Conservation (phyloP, 176 grass and related monocot genomes). For the Echinochloa phyllopogon region DNA sequence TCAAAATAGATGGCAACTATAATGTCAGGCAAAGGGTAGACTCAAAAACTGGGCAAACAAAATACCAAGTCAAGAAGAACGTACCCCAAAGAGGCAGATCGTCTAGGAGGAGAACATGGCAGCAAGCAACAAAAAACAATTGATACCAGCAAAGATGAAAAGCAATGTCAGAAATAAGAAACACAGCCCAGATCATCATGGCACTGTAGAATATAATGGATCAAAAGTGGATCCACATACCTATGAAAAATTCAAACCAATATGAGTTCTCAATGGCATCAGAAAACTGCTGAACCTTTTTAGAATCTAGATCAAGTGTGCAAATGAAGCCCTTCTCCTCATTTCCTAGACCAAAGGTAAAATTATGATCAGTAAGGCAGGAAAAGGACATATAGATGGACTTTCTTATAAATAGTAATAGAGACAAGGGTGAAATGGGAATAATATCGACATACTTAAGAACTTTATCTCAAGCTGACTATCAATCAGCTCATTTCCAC, state of each 20-base stretch:
- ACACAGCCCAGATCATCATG: conserved; percentile 21
- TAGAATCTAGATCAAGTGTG: conserved; percentile 71
- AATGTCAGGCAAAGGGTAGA: conserved; percentile 21
- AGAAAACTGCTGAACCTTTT: conserved; percentile 80
- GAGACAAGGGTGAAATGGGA: conserved; percentile 43
- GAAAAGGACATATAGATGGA: not conserved
- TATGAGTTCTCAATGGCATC: conserved; percentile 92
- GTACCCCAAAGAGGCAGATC: conserved; percentile 98
- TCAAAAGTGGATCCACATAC: conserved; percentile 53
- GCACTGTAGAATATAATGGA: conserved; percentile 3
- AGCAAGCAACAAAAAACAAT: conserved; percentile 38
- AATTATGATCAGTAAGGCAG: conserved; percentile 34
- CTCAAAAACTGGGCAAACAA: conserved; percentile 3
- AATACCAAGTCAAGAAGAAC: conserved; percentile 42
- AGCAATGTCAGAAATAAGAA: conserved; percentile 43
- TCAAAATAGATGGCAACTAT: conserved; percentile 13
- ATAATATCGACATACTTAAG: conserved; percentile 61
- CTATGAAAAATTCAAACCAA: conserved; percentile 99
- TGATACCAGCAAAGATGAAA: conserved; percentile 8
- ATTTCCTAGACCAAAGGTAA: conserved; percentile 61
- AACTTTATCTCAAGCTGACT: conserved; percentile 95
- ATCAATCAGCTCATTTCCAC: conserved; percentile 95
- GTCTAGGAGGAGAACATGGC: conserved; percentile 56
- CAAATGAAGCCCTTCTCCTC: conserved; percentile 75
- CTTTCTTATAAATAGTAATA: conserved; percentile 13